Evolutionary conservation across 768 basidiomycete species (phyloP).

Genomic region (Phaeotremella skinneri): DNA sequence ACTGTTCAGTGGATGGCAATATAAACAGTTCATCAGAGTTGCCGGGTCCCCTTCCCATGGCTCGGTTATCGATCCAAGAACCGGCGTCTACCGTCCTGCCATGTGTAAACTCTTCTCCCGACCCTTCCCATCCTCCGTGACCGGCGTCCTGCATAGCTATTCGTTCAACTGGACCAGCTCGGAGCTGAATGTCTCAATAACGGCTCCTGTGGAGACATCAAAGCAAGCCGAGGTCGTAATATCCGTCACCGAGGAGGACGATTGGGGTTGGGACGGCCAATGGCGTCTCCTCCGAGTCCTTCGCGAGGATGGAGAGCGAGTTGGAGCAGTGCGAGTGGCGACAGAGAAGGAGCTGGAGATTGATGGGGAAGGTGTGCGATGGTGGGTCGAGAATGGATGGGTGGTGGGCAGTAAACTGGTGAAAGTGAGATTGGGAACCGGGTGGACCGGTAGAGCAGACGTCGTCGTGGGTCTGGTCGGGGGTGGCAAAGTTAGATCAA

Average conservation of each 20-base stretch:
- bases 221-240: conserved; percentile 16
- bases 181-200: conserved; percentile 12
- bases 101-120: conserved; percentile 26
- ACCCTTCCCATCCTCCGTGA: conserved; percentile 18
- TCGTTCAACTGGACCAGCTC: conserved; percentile 20
- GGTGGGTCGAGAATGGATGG: conserved; percentile 25
- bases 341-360: conserved; percentile 15
- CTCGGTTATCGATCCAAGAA: conserved; percentile 18
- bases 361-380: conserved; percentile 8
- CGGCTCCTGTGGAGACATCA: neutral
- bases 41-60: conserved; percentile 22
- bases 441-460: conserved; percentile 14
- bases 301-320: conserved; percentile 10
- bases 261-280: conserved; percentile 22
- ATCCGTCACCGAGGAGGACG: conserved; percentile 22
- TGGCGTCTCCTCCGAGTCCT: conserved; percentile 10
- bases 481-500: neutral
- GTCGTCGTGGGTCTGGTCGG: conserved; percentile 15
- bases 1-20: conserved; percentile 15
- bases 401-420: conserved; percentile 24
- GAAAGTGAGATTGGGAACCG: conserved; percentile 18
- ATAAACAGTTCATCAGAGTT: conserved; percentile 22
- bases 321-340: conserved; percentile 13
- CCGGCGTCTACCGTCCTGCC: conserved; percentile 20
- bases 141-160: conserved; percentile 15